Base-by-base conservation (phyloP, 2,329 filamentous ascomycete genomes). In the Stagonosporopsis cucurbitacearum region DNA sequence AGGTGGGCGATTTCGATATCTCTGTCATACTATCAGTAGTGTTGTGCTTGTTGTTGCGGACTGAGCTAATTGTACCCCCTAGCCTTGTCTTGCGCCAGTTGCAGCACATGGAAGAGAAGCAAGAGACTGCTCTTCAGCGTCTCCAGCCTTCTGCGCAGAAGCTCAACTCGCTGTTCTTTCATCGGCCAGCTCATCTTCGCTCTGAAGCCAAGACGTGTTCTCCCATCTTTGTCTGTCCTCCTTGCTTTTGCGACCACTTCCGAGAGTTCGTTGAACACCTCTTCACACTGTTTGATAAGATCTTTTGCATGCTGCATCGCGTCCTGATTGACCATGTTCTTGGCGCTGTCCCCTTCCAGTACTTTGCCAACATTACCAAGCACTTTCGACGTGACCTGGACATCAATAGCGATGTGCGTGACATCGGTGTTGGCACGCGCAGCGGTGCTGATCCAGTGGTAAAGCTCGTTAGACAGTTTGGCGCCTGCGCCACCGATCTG, bases 81-180 rank as follows among this genome's bases (percentile, higher is more conserved):
- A 13, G 60, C 60, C 39, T 69, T 60, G 4, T 42, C 59, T 41
- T 67, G 65, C 4, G 69, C 69, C 22, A 71, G 42, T 17, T 66
- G 63, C 9, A 73, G 40, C 6, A 73, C 68, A 43, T 70, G 55
- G 17, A 73, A 50, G 12, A 73, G 39, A 17, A 73, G 42, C 22
- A 64, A 48, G 13, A 72, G 59, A 30, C 65, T 70, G 23, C 63
- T 66, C 44, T 72, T 70, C 33, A 71, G 36, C 43, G 62, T 69
- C 30, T 71, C 69, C 13, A 73, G 50, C 20, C 66, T 60, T 25
- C 58, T 54, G 15, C 59, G 54, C 23, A 68, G 50, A 6, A 72
- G 45, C 42, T 71, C 67, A 12, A 68, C 45, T 42, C 62, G 63
- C 50, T 66, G 60, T 33, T 67, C 62, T 42, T 67, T 68, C 53